Conservation (phyloP, 805 yeast species). For the Priceomyces haplophilus region DNA sequence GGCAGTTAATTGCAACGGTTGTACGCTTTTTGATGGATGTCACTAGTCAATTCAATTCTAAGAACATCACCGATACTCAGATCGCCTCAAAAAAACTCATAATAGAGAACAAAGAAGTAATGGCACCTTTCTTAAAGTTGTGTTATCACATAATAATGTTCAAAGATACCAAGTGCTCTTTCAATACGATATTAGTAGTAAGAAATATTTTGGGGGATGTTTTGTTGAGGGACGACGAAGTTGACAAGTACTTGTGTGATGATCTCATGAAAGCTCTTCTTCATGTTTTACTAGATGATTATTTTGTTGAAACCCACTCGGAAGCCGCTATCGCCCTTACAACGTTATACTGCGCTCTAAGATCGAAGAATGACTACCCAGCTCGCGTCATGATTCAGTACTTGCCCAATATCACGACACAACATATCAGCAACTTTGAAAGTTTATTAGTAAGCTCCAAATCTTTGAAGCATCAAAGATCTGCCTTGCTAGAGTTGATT, state of each 20-base stretch:
- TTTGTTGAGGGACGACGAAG: conserved; percentile 65
- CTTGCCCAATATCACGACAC: conserved; percentile 54
- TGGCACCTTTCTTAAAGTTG: conserved; percentile 75
- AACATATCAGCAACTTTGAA: conserved; percentile 63
- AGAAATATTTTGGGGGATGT: conserved; percentile 70
- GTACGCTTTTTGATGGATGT: conserved; percentile 84
- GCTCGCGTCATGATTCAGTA: conserved; percentile 53
- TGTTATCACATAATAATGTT: conserved; percentile 74
- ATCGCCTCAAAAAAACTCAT: conserved; percentile 63
- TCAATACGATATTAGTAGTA: conserved; percentile 79
- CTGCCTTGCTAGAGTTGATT: conserved; percentile 74
- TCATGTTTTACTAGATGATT: conserved; percentile 65
- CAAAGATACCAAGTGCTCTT: conserved; percentile 89
- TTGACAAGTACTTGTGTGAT: conserved; percentile 65
- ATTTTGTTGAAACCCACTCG: conserved; percentile 80
- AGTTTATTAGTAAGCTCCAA: conserved; percentile 59
- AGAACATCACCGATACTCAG: conserved; percentile 55
- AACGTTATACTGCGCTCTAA: conserved; percentile 68
- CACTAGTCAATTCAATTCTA: conserved; percentile 71
- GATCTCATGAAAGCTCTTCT: conserved; percentile 69
- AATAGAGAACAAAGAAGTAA: conserved; percentile 57
- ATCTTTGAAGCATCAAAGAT: conserved; percentile 73
- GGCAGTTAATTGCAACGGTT: conserved; percentile 91
- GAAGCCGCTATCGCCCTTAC: conserved; percentile 92
- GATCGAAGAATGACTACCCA: conserved; percentile 68